A percentile compares a stretch with the other conserved stretches of the same genome.
Evolutionary conservation across 2,329 filamentous ascomycete species (phyloP).

Genomic region (Diaporthe sp.): DNA sequence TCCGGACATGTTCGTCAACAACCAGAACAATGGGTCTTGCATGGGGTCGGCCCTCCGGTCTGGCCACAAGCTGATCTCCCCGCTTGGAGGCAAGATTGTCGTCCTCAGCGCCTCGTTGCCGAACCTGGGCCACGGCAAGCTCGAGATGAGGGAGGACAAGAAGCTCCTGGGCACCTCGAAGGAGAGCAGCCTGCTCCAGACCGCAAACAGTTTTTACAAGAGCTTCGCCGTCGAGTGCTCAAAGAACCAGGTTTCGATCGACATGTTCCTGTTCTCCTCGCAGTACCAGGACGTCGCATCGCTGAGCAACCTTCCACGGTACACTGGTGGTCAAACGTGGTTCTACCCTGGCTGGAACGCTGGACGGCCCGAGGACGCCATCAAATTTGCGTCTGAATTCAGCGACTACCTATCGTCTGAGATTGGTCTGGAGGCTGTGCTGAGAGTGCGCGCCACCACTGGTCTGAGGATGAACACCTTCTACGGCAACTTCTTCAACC

Average conservation of each 20-base stretch:
- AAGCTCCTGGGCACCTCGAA: conserved; percentile 94
- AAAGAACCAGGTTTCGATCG: conserved; percentile 97
- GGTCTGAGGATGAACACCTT: conserved; percentile 97
- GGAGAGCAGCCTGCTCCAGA: conserved; percentile 88
- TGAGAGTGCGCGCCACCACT: conserved; percentile 93
- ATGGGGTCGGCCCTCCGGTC: conserved; percentile 95
- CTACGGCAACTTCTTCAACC: conserved; percentile 99
- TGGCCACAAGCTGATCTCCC: conserved; percentile 94
- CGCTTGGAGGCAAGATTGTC: conserved; percentile 93
- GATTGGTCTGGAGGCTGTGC: conserved; percentile 94
- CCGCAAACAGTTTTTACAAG: conserved; percentile 97
- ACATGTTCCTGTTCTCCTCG: conserved; percentile 97
- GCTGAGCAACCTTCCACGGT: conserved; percentile 92
- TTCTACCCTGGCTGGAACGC: conserved; percentile 99
- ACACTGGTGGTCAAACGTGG: conserved; percentile 97
- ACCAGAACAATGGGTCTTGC: conserved; percentile 87
- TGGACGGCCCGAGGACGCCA: conserved; percentile 90
- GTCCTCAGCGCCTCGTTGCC: conserved; percentile 91
- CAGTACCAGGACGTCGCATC: conserved; percentile 98
- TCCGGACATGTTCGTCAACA: conserved; percentile 96
- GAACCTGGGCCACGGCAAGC: conserved; percentile 88
- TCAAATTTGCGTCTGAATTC: conserved; percentile 97
- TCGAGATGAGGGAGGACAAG: conserved; percentile 96
- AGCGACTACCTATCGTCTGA: conserved; percentile 97
- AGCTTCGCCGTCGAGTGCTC: conserved; percentile 98